Evolutionary conservation across 176 grass and related monocot species (phyloP), one percentile per base, ranked within the genome.

Genomic region (Otatea glauca): DNA sequence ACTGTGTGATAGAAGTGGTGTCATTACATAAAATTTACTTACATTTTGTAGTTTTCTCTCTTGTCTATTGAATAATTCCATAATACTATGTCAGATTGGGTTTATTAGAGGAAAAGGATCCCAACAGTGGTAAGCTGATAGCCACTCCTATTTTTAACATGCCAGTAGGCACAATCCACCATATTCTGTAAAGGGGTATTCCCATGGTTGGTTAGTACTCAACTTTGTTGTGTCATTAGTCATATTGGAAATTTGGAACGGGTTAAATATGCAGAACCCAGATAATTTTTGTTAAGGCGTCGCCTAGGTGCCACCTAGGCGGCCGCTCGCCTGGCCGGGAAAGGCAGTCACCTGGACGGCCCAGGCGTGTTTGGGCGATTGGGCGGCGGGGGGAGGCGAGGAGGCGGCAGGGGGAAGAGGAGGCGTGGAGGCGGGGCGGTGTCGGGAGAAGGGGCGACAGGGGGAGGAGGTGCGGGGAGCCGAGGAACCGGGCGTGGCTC

Each of bases 71-170:
- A 71, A 43, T 45, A 71, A 70, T 81, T 65, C 14, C 65, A 56
- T 70, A 60, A 7, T 61, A 43, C 21, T 60, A 42, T 43, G 7
- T 1, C 37, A 61, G 20, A 16, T 77, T 17, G 27, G 16, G 34
- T 81, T 70, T 39, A 69, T 69, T 55, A 20, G 64, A 41, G 63
- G 77, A 81, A 42, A 70, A 82, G 35, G 5, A 20, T 27, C 41
- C 39, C 38, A 29, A 82, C 9, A 71, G 38, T 71, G 3, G 29
- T 82, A 82, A 39, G 5, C n/a, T 59, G 17, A 23, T 71, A 60
- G 67, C 16, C 55, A 27, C 20, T 69, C 7, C 65, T 21, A 32
- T 44, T 55, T 68, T 71, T 71, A 59, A 62, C 25, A 73, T 82
- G 54, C 41, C 69, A 72, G 29, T 34, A 61, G 54, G 54, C 68